A percentile compares a stretch with the other conserved stretches of the same genome.
Evolutionary conservation across 192 early-diverging fungal genomes (phyloP).

Genomic region (Umbelopsis sp.): DNA sequence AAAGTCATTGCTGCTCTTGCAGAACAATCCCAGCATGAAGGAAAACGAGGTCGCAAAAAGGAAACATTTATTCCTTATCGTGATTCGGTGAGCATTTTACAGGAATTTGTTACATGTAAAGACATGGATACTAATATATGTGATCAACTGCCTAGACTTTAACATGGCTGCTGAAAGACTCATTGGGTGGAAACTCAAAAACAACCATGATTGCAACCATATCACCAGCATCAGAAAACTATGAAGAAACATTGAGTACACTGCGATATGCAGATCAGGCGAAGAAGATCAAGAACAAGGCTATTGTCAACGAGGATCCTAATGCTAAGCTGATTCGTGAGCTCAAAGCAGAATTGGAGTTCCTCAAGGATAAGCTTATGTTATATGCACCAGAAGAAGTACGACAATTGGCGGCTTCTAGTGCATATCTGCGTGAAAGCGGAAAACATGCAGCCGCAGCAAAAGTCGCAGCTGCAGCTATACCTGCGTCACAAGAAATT

Average conservation of each 20-base stretch:
- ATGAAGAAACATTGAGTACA: constrained; percentile 69
- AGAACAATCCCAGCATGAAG: constrained; percentile 50
- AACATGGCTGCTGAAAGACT: constrained; percentile 76
- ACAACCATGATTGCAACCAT: constrained; percentile 73
- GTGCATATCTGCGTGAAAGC: neutral
- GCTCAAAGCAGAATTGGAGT: constrained; percentile 70
- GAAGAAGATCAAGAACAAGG: constrained; percentile 78
- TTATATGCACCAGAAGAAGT: constrained; percentile 43
- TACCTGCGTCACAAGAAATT: constrained; percentile 26
- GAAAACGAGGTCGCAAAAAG: constrained; percentile 34
- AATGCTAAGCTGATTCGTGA: constrained; percentile 66
- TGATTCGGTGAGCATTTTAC: constrained; percentile 66
- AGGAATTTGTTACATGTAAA: neutral
- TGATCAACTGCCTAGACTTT: constrained; percentile 59
- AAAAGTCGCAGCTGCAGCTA: neutral
- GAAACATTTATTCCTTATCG: constrained; percentile 84
- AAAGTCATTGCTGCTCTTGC: constrained; percentile 94
- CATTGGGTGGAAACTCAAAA: constrained; percentile 71
- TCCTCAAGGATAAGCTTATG: constrained; percentile 56
- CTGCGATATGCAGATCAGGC: constrained; percentile 83
- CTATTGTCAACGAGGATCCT: constrained; percentile 80
- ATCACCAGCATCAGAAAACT: constrained; percentile 59
- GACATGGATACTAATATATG: constrained; percentile 41
- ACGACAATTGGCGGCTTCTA: constrained; percentile 22
- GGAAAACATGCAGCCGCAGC: constrained; percentile 3